These are phyloP conservation scores for Alternaria rosae DNA, from an alignment of 2,329 filamentous ascomycete genomes.

Conservation along the genomic window DNA sequence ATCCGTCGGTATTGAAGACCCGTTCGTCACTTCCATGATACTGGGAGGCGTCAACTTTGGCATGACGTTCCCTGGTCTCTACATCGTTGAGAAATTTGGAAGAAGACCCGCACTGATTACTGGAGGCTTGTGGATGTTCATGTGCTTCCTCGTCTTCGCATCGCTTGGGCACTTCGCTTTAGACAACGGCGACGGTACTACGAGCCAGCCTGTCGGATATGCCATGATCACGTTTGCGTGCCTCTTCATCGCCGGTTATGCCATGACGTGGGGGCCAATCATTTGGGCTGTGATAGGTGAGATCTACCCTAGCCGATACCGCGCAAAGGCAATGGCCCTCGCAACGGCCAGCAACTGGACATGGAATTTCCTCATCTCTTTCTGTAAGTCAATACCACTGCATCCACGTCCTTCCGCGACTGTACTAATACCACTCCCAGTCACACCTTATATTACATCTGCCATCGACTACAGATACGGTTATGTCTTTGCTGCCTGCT, in stretches of 20 bases:
- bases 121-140: slow-evolving; percentile 59
- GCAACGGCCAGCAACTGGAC: slow-evolving; percentile 56
- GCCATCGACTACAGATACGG: slow-evolving; percentile 77
- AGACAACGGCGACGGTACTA: slow-evolving; percentile 38
- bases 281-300: slow-evolving; percentile 75
- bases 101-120: slow-evolving; percentile 56
- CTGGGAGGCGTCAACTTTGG: slow-evolving; percentile 58
- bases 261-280: slow-evolving; percentile 74
- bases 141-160: slow-evolving; percentile 66
- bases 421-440: not conserved
- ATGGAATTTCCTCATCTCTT: slow-evolving; percentile 59
- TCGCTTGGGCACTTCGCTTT: slow-evolving; percentile 57
- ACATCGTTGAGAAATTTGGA: slow-evolving; percentile 57
- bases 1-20: slow-evolving; percentile 51
- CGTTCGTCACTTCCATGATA: slow-evolving; percentile 58
- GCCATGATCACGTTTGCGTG: slow-evolving; percentile 74
- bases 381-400: slow-evolving; percentile 54
- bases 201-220: slow-evolving; percentile 59
- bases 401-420: not conserved
- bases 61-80: slow-evolving; percentile 57
- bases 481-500: slow-evolving; percentile 78
- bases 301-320: slow-evolving; percentile 67
- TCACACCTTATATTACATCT: slow-evolving; percentile 78
- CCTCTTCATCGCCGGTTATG: slow-evolving; percentile 71
- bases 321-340: slow-evolving; percentile 55